These are phyloP conservation scores for Solanum bukasovii DNA, from an alignment of 257 asterid species.

Conservation along the genomic window DNA sequence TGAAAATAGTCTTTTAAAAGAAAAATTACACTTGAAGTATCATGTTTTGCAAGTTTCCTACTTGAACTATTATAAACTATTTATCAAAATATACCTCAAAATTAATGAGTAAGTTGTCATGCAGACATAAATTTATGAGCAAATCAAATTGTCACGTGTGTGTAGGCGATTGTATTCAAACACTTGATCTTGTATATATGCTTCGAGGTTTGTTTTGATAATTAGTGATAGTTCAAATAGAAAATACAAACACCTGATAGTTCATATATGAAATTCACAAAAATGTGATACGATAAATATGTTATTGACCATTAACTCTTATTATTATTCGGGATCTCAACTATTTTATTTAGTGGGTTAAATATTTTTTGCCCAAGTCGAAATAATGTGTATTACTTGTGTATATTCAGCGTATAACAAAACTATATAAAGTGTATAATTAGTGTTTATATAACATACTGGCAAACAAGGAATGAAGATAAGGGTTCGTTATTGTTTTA, in stretches of 20 bases:
- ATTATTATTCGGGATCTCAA: not conserved
- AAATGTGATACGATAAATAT: not conserved
- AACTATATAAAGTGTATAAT: not conserved
- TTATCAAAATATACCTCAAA: not conserved
- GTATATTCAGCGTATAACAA: not conserved
- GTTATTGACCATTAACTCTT: not conserved
- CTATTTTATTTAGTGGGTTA: not conserved
- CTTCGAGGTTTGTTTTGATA: not conserved
- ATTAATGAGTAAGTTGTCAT: not conserved
- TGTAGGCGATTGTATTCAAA: not conserved
- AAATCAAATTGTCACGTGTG: not conserved
- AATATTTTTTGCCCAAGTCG: not conserved
- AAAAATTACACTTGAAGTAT: not conserved
- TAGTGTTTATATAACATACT: not conserved
- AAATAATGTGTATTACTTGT: not conserved
- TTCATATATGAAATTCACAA: not conserved
- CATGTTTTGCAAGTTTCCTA: not conserved
- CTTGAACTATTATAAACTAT: not conserved
- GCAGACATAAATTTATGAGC: not conserved
- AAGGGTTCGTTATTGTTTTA: not conserved
- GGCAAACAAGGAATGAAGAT: not conserved
- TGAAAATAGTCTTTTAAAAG: not conserved
- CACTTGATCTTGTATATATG: not conserved
- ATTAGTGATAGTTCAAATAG: not conserved
- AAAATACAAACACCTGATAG: not conserved